Evolutionary conservation across 805 yeast species (phyloP), one percentile per base, ranked within the genome.

Genomic region (Sungouiozyma ichnusensis): DNA sequence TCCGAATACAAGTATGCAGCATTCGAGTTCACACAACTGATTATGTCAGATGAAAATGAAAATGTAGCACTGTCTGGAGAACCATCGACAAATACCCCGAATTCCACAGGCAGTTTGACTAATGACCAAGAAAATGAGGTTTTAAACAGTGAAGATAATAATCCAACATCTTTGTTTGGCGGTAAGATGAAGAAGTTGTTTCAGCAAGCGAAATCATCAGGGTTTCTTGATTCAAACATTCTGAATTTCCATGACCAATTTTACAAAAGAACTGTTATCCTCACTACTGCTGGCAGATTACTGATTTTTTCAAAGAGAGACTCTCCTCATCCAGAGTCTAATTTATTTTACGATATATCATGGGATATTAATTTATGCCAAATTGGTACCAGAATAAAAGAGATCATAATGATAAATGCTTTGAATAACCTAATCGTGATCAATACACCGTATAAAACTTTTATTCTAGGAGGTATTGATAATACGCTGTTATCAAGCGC

Each of bases 231-330:
- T 11, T 36, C 38, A 6, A 24, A 33, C 24, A 38, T 13, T 16
- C 15, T 20, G 18, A 37, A 35, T 17, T 16, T 35, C 15, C 38
- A 39, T 19, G 46, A 40, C 4, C 43, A 39, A 36, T 64, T 65
- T 40, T 58, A 67, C 42, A 65, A 68, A 8, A 71, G 84, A 47
- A 70, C 79, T 1, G 50, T 80, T 44, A 48, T 81, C 13, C 63
- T 80, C 0, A 82, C 88, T 2, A 67, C 76, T 1, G 71, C 71
- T 53, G 90, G 87, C 1, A 65, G 88, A 38, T 76, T 74, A 1
- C 58, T 83, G 44, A 53, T 81, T 1, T 75, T 82, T 46, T 55
- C 50, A 1, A 60, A 64, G 49, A 60, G 71, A 27, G 65, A 60
- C 35, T 72, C 65, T 42, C 52, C 51, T 32, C 60, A 55, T 3